Evolutionary conservation across 441 rosid species (phyloP).

Genomic region (Theobroma grandiflorum): DNA sequence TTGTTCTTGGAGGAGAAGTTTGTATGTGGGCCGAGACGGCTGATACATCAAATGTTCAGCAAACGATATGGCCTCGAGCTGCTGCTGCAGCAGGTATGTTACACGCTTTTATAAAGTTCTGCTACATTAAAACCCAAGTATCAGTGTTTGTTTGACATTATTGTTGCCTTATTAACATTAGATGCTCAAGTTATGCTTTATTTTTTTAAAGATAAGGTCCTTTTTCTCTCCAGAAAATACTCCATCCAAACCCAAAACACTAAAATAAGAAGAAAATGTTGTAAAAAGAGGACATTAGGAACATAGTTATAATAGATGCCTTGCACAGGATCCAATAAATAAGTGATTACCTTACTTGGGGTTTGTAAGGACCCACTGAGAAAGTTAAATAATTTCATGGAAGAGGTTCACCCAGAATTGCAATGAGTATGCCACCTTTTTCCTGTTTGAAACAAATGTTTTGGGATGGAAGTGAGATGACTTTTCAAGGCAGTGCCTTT

Average conservation of each 20-base stretch:
- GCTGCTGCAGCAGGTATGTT: conserved; percentile 93
- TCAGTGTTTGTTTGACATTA: neutral
- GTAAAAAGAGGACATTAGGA: neutral
- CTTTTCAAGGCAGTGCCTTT: neutral
- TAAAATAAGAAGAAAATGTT: neutral
- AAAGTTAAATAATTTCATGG: neutral
- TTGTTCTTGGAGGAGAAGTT: conserved; percentile 95
- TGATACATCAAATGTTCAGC: conserved; percentile 85
- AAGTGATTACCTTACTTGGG: neutral
- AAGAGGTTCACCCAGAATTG: neutral
- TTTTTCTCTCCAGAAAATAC: neutral
- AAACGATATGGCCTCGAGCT: conserved; percentile 98
- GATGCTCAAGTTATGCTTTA: neutral
- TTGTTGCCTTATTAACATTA: neutral
- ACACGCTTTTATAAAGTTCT: conserved; percentile 28
- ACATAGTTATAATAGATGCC: neutral
- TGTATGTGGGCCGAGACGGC: conserved; percentile 98
- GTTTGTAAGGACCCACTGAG: neutral
- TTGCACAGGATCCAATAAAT: neutral
- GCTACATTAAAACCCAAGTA: neutral
- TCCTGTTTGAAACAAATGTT: neutral
- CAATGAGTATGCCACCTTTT: neutral
- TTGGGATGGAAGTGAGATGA: neutral
- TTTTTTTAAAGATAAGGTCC: conserved; percentile 2
- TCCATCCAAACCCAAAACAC: neutral